These are phyloP conservation scores for Cladosporium sp. DNA, from an alignment of 2,329 filamentous ascomycete species.

Conservation along the genomic window DNA sequence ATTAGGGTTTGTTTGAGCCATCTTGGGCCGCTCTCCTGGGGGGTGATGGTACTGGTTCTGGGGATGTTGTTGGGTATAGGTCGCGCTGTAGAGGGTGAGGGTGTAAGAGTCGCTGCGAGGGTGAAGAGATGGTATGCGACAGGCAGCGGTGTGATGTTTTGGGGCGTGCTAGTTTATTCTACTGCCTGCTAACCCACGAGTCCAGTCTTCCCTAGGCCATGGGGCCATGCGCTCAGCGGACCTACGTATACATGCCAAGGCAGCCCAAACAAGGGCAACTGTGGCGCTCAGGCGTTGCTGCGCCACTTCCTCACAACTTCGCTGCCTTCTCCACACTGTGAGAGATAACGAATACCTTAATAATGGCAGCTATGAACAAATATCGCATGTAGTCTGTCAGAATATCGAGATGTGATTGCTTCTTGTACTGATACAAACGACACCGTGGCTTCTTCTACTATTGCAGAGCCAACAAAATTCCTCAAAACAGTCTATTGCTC, in stretches of 20 bases:
- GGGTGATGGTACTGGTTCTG: background rate
- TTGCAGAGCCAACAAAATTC: background rate
- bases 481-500: constrained; percentile 21
- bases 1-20: constrained; percentile 37
- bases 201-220: constrained; percentile 1
- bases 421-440: background rate
- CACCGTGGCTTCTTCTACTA: no score
- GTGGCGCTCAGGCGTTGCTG: background rate
- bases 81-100: background rate
- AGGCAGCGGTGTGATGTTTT: constrained; percentile 10
- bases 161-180: constrained; percentile 9
- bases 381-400: background rate
- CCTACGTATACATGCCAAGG: constrained; percentile 17
- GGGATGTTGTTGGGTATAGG: background rate
- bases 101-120: background rate
- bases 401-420: background rate
- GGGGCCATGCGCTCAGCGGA: constrained; percentile 12
- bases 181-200: constrained; percentile 13
- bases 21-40: constrained; percentile 28
- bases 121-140: constrained; percentile 4
- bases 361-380: background rate
- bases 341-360: background rate
- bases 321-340: background rate
- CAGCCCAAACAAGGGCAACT: constrained; percentile 5
- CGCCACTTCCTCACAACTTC: background rate